These are phyloP conservation scores for Phytophthora aleatoria DNA, from an alignment of 352 stramenopile genomes.

Conservation along the genomic window DNA sequence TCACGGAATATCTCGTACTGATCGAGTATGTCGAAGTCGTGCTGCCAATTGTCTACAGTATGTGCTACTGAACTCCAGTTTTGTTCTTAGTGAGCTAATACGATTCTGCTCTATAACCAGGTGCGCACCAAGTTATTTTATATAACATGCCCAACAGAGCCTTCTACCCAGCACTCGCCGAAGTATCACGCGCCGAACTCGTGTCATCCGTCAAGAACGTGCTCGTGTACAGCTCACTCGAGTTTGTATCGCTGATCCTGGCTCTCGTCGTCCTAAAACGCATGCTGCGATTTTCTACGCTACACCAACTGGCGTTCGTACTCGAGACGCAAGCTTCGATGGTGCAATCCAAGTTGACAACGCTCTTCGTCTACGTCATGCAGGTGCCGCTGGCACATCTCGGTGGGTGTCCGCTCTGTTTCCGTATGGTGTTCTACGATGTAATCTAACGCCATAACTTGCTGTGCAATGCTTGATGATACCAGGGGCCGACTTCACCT, in stretches of 20 bases:
- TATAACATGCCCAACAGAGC: conserved; percentile 33
- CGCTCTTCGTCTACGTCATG: conserved; percentile 40
- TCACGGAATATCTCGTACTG: conserved; percentile 49
- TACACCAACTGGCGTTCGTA: conserved; percentile 43
- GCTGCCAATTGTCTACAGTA: conserved; percentile 43
- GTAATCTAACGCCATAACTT: not conserved
- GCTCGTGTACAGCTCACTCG: conserved; percentile 26
- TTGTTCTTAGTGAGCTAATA: not conserved
- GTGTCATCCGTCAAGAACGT: conserved; percentile 19
- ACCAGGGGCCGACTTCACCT: conserved; percentile 34
- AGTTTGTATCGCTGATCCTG: conserved; percentile 21
- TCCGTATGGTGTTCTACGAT: not conserved
- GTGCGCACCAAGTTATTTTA: conserved; percentile 15
- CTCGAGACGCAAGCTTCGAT: conserved; percentile 27
- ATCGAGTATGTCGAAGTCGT: conserved; percentile 46
- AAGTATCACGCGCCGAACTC: conserved; percentile 10
- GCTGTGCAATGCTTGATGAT: not conserved
- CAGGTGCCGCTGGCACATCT: conserved; percentile 38
- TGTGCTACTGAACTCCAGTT: not conserved
- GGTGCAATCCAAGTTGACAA: conserved; percentile 35
- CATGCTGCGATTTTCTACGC: conserved; percentile 22
- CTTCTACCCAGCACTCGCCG: conserved; percentile 20
- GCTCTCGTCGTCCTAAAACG: conserved; percentile 15
- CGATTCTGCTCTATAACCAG: not conserved
- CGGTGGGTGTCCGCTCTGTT: conserved; percentile 5